Evolutionary conservation across 768 basidiomycete species (phyloP), one percentile per base, ranked within the genome.

Genomic region (Russula earlei): DNA sequence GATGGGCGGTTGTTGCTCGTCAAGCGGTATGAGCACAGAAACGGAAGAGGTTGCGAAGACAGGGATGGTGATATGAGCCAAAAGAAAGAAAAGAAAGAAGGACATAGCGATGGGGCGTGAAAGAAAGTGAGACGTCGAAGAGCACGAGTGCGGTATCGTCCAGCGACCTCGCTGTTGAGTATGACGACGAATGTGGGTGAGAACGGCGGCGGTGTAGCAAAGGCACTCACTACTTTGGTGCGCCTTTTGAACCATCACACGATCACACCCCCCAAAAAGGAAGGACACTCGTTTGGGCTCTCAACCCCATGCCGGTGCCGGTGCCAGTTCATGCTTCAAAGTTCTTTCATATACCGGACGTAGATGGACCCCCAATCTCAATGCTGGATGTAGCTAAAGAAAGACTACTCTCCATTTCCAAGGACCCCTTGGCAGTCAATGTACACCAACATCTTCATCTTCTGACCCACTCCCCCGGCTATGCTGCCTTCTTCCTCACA

Each of bases 1-100:
- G 58, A 96, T 80, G 41, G 77, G 75, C 19, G 93, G 91, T 42
- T 82, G 78, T 70, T 98, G 94, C 31, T 74, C 72, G 58, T 80
- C 75, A 38, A 91, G 72, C 27, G 87, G 81, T 66, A 79, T 78
- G 46, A 72, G 65, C 42, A 92, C 73, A 54, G 67, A 71, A 59
- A 68, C 66, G 4, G 56, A 56, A 60, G 74, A 65, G 47, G 70
- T 65, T 61, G 69, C 69, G 64, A 49, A 52, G 46, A 54, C 52
- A 9, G 76, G 40, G 22, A 45, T 25, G 80, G 19, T 10, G 33
- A 80, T 77, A 77, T 77, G 78, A 72, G 66, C 46, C 75, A 75
- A 59, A 63, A 80, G 55, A 64, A 77, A 60, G 63, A 82, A 82
- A 81, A 78, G 78, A 81, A 74, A 65, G 77, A 76, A 67, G 65